Evolutionary conservation across 2,329 filamentous ascomycete genomes (phyloP), one percentile per base, ranked within the genome.

Genomic region (Trichoderma atrobrunneum): DNA sequence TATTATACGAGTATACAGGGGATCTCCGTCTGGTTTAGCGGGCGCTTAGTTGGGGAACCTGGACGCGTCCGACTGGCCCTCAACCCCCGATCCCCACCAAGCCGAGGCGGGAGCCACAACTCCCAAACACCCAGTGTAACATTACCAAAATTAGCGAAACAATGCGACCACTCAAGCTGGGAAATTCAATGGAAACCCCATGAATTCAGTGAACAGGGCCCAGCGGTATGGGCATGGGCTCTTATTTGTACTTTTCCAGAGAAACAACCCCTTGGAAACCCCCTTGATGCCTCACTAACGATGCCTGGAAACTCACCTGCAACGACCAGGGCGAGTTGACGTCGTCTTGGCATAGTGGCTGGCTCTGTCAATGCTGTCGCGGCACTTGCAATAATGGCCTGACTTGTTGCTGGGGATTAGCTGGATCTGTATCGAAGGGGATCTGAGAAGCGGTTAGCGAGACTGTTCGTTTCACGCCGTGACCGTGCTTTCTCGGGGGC

Each of bases 61-160:
- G 69, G 56, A 36, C 39, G 18, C 54, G 28, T 68, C 54, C 64
- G 48, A 72, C 70, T 72, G 70, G 70, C 70, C 48, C 43, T 30
- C 7, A 43, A 34, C 14, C 63, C 63, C 32, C 28, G 21, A 56
- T 32, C 56, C 63, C 63, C 54, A 54, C 67, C 57, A 26, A 54
- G 21, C 59, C 57, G 67, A 54, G 67, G 67, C 57, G 59, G 59
- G 67, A 28, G 67, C 67, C 63, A 72, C 63, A 10, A 59, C 63
- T 68, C 70, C 66, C 56, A 72, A 72, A 72, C 63, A 48, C 12
- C 57, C 63, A 67, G 70, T 62, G 70, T 72, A 61, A 62, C 70
- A 72, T 72, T 26, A 68, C 56, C 26, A 43, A 28, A 34, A 28
- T 43, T 57, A 72, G 57, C 63, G 70, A 72, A 36, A 67, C 51